Conservation (phyloP, 2,329 filamentous ascomycete genomes). For the Epichloe amarillans region DNA sequence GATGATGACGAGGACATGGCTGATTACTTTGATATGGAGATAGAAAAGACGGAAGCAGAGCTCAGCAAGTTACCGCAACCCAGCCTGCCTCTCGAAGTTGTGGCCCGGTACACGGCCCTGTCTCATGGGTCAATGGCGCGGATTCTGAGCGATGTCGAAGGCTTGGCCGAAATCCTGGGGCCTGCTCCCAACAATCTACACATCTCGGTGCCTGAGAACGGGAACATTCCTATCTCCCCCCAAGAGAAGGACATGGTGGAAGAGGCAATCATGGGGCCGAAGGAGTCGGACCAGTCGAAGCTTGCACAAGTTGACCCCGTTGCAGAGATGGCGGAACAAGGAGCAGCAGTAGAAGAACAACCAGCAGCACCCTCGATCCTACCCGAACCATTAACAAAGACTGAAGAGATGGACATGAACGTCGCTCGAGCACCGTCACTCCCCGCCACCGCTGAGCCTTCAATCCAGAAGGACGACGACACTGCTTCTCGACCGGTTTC, state of each 20-base stretch:
- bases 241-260: background rate
- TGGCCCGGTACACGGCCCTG: slow-evolving; percentile 32
- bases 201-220: background rate
- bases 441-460: slow-evolving; percentile 1
- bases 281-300: background rate
- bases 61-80: slow-evolving; percentile 32
- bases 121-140: slow-evolving; percentile 35
- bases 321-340: background rate
- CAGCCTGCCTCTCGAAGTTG: slow-evolving; percentile 26
- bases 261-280: background rate
- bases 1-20: slow-evolving; percentile 48
- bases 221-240: background rate
- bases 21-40: slow-evolving; percentile 40
- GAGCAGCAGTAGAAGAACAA: background rate
- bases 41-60: slow-evolving; percentile 36
- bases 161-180: slow-evolving; percentile 29
- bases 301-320: background rate
- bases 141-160: slow-evolving; percentile 32
- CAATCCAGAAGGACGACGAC: background rate
- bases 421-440: slow-evolving; percentile 3
- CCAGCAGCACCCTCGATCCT: slow-evolving; percentile 1
- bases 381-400: slow-evolving; percentile 16
- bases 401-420: slow-evolving; percentile 29
- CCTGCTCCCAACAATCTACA: slow-evolving; percentile 11
- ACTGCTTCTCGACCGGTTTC: slow-evolving; percentile 1